Evolutionary conservation across 176 grass and related monocot genomes (phyloP), one percentile per base, ranked within the genome.

Genomic region (Oryza nivara): DNA sequence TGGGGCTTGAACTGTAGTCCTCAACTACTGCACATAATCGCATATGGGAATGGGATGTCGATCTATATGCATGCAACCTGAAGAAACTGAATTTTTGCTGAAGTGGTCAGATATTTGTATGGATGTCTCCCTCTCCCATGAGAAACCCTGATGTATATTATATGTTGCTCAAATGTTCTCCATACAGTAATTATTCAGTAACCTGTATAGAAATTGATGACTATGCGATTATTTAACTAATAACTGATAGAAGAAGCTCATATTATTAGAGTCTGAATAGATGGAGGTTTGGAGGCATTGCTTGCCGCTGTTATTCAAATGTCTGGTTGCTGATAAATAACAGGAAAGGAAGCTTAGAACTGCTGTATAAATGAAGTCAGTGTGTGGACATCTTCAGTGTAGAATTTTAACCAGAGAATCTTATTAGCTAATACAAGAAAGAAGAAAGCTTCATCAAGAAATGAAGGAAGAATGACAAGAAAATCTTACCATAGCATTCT

Each of bases 261-360:
- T 9, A 54, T 41, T 73, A 72, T 52, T 65, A 22, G 22, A 43
- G 73, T 78, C 6, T 9, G 12, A 65, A 78, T 71, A 66, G 15
- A 54, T 7, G 72, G 45, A 81, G 43, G 14, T 82, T 41, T 48
- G 13, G 3, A 49, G 40, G 12, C 51, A 49, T 70, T 63, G 67
- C 49, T 51, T 52, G 43, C 65, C 8, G 19, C 77, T 30, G 72
- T 72, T 76, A 8, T 66, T 68, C 74, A 43, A 40, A 65, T 30
- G 41, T 77, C 54, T 77, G 40, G 66, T 76, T 49, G 67, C 73
- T 83, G 61, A 23, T 74, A 80, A 64, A 79, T 86, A 74, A 66
- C 34, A 68, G 45, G 76, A 84, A 49, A 43, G 43, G 19, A 81
- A 76, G 67, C 35, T 52, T 46, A 51, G 15, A n/a, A 11, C 54